Base-by-base conservation (phyloP, 345 rosid species). In the Leavenworthia alabamica region DNA sequence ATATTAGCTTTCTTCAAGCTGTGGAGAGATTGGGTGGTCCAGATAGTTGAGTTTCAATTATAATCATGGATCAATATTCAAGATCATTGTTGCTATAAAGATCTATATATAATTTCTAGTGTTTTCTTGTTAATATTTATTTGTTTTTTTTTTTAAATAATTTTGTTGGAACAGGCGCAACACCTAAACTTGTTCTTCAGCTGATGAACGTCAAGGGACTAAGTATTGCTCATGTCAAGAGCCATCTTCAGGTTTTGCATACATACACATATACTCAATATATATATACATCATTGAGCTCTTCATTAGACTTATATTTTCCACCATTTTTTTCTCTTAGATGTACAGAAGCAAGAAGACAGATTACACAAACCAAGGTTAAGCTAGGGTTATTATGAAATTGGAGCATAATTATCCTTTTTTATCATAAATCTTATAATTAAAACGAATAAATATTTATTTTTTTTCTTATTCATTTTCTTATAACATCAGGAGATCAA, bases 181-280 rank as follows among this genome's bases (percentile, higher is more conserved):
- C 95, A 27, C 95, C 91, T 2, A 85, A 87, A 68, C 74, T 85
- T 76, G 95, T 84, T 67, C 91, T 83, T 77, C 89, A 85, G 50
- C 31, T 81, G 81, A 85, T 87, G 95, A 80, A 85, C 71, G 78
- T 85, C 67, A 79, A 83, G 69, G 95, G 86, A 32, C 86, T 87
- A 46, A 81, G 79, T 76, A 85, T 87, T 53, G 82, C 95, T 54
- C 95, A 87, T 76, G 91, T 87, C 23, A 87, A 87, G 79, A 87
- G 95, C 74, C 95, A 87, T 81, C 91, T 87, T 40, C 95, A 87
- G 86, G 95, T 86, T 61, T 47, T 22, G 33, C 20, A 64, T 43
- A 53, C 36, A 50, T 48, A 26, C 56, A 39, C 29, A 23, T n/a
- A n/a, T n/a, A n/a, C n/a, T n/a, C n/a, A n/a, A 28, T 11, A 16